Evolutionary conservation across 2,329 filamentous ascomycete genomes (phyloP), one percentile per base, ranked within the genome.

Genomic region (Stemphylium vesicarium): DNA sequence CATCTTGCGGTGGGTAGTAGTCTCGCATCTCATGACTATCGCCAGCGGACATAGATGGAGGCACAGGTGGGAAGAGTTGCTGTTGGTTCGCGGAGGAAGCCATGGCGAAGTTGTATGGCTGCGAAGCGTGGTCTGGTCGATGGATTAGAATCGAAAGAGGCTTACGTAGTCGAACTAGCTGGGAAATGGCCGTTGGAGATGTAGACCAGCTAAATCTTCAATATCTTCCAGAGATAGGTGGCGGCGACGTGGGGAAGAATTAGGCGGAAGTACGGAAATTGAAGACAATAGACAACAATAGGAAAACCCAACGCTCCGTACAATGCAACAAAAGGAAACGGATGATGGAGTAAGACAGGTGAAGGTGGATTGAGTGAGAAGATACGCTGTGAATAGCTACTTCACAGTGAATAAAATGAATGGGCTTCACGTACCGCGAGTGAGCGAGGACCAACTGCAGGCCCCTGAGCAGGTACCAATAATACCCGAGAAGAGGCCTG

Each of bases 1-100:
- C 77, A 71, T 80, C 80, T 75, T 82, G 80, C 62, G 78, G 73
- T 73, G 78, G 80, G 77, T 84, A 84, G 80, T 83, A 83, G 78
- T 84, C 79, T 80, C 80, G 81, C 81, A 82, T 82, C 80, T 83
- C 82, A 83, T 84, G 80, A 57, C 48, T 53, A 76, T 79, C 82
- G 81, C 80, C 82, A 83, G 82, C 81, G 80, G 82, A 84, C 75
- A 80, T 79, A 80, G 81, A 82, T 78, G 81, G 80, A 81, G 80
- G 80, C 74, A 81, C 78, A 78, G 79, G 77, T 75, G 80, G 77
- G 76, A 82, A 81, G 77, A 75, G 69, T 74, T 80, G 78, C 79
- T 81, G 80, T 80, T 80, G 80, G 75, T 80, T 80, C 76, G 77
- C 76, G 75, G 79, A 73, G 74, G 77, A 78, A 77, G 78, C 75